Conservation (phyloP, 108 stramenopile species). For the Nitzschia sp. region DNA sequence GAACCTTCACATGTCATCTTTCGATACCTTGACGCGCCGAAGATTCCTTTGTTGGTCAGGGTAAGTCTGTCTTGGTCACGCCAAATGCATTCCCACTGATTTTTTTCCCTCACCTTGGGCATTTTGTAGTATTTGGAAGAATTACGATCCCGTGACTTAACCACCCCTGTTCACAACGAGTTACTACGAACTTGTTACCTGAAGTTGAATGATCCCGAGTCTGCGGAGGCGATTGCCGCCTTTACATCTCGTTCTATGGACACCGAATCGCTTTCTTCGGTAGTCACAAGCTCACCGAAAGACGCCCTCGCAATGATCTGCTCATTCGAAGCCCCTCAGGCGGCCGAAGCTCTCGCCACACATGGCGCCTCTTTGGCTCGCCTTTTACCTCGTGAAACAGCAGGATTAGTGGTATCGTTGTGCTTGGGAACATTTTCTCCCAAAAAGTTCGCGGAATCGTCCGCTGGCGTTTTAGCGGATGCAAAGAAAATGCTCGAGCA, state of each 20-base stretch:
- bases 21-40: conserved; percentile 90
- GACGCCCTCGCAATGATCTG: conserved; percentile 83
- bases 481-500: conserved; percentile 41
- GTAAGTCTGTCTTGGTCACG: background rate
- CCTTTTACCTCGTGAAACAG: conserved; percentile 74
- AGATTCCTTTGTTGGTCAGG: conserved; percentile 79
- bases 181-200: conserved; percentile 80
- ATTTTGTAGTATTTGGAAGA: conserved; percentile 74
- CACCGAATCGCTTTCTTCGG: conserved; percentile 52
- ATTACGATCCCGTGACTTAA: conserved; percentile 54
- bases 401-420: conserved; percentile 80
- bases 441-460: conserved; percentile 51
- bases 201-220: conserved; percentile 77
- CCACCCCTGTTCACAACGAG: conserved; percentile 76
- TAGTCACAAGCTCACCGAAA: conserved; percentile 70
- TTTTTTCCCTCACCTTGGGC: background rate
- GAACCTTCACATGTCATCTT: conserved; percentile 94
- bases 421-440: conserved; percentile 85
- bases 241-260: conserved; percentile 46
- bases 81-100: background rate
- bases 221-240: conserved; percentile 70
- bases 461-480: conserved; percentile 35
- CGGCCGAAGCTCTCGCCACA: conserved; percentile 65
- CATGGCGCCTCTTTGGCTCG: conserved; percentile 76
- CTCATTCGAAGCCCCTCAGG: conserved; percentile 73